A percentile compares a stretch with the other conserved stretches of the same genome.
These are phyloP conservation scores for Schoenoplectus triqueter DNA, from an alignment of 202 grass and related monocot species.

Conservation along the genomic window DNA sequence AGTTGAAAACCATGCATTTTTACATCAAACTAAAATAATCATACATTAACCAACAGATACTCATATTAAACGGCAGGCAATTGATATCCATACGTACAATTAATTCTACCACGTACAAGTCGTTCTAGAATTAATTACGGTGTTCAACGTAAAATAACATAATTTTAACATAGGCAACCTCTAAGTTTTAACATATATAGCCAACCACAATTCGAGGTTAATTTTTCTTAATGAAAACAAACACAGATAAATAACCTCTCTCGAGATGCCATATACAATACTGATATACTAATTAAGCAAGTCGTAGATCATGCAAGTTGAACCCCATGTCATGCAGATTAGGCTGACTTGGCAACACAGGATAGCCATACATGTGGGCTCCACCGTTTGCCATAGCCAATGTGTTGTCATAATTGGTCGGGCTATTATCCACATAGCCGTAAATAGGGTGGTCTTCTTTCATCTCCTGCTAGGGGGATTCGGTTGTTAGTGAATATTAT, in stretches of 20 bases:
- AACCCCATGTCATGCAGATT: conserved; percentile 88
- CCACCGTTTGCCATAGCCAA: conserved; percentile 42
- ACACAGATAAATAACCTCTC: background rate
- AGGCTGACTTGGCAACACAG: conserved; percentile 80
- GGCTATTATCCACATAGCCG: conserved; percentile 64
- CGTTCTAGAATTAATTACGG: background rate
- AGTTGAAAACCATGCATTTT: background rate
- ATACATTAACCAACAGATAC: background rate
- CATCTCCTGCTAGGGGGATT: conserved; percentile 53
- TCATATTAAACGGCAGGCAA: background rate
- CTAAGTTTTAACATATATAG: background rate
- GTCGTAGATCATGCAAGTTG: conserved; percentile 73
- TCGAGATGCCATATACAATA: background rate
- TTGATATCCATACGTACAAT: background rate
- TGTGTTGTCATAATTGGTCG: conserved; percentile 49
- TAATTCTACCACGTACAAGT: background rate
- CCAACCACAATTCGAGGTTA: background rate
- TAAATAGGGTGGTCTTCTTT: conserved; percentile 63
- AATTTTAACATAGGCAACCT: background rate
- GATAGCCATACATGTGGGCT: conserved; percentile 81
- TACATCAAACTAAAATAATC: background rate
- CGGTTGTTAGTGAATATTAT: background rate
- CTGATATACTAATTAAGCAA: conserved; percentile 46
- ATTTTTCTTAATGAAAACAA: conserved; percentile 1
- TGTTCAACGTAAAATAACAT: conserved; percentile 20